phyloP scores from a whole-genome alignment of 2,329 filamentous ascomycete species.

The Ascochyta koolunga region DNA sequence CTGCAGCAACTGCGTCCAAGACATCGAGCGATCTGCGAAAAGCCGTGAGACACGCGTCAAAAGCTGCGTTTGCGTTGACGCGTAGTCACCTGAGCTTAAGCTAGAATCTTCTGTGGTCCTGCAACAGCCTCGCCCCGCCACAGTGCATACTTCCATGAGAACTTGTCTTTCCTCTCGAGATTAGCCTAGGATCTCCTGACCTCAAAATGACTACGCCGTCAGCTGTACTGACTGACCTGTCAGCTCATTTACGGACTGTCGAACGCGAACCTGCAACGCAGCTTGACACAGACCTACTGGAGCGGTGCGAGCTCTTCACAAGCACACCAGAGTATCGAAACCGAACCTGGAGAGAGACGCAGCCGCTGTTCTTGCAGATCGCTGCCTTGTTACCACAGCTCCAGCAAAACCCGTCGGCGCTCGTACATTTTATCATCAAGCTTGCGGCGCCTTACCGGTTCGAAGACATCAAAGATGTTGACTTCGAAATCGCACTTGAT shows the following conservation, averaged over 20 bases:
- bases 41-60: background rate
- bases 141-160: constrained; percentile 5
- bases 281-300: constrained; percentile 57
- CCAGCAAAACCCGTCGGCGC: constrained; percentile 63
- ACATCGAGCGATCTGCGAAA: background rate
- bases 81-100: constrained; percentile 38
- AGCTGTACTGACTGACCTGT: constrained; percentile 39
- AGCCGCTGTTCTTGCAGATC: constrained; percentile 52
- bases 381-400: constrained; percentile 59
- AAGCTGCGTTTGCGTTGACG: constrained; percentile 12
- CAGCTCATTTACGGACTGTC: constrained; percentile 54
- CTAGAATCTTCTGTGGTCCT: constrained; percentile 33
- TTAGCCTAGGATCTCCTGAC: background rate
- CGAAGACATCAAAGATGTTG: constrained; percentile 53
- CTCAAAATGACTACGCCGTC: constrained; percentile 25
- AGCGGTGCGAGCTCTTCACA: constrained; percentile 55
- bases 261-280: constrained; percentile 52
- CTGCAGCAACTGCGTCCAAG: background rate
- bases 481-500: constrained; percentile 62
- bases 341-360: constrained; percentile 36
- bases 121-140: constrained; percentile 15
- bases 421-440: constrained; percentile 59
- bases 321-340: constrained; percentile 40
- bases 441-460: constrained; percentile 53
- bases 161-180: background rate